phyloP scores from a whole-genome alignment of 2,329 filamentous ascomycete species.

The Hyphodiscus sp. region DNA sequence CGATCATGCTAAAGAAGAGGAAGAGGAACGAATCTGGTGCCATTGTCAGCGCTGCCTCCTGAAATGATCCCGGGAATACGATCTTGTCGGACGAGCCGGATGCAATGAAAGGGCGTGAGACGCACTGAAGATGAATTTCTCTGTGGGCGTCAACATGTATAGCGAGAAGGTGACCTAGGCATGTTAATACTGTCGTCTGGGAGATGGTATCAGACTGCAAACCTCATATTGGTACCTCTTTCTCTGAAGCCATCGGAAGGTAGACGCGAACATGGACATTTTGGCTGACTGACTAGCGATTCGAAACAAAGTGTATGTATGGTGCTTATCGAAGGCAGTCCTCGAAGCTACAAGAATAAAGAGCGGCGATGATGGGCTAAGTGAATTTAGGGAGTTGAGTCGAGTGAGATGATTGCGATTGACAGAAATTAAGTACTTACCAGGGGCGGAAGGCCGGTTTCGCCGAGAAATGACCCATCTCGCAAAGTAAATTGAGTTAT shows the following conservation, averaged over 20 bases:
- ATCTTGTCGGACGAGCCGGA: neutral
- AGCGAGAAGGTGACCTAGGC: constrained; percentile 94
- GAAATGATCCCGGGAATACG: neutral
- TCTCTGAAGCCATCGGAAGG: constrained; percentile 77
- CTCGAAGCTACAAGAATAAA: neutral
- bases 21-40: constrained; percentile 79
- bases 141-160: constrained; percentile 94
- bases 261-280: constrained; percentile 35
- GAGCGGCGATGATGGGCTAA: neutral
- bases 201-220: neutral
- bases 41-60: constrained; percentile 2
- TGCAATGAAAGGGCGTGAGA: neutral
- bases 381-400: neutral
- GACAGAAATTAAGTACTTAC: neutral
- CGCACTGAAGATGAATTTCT: constrained; percentile 97
- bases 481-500: neutral
- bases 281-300: neutral
- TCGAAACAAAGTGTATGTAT: neutral
- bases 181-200: constrained; percentile 40
- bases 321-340: neutral
- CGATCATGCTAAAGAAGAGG: constrained; percentile 77
- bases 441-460: neutral
- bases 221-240: constrained; percentile 95
- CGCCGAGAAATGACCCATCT: neutral
- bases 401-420: neutral